Conservation (phyloP, 352 stramenopile species). For the Pythium grandisporangium region DNA sequence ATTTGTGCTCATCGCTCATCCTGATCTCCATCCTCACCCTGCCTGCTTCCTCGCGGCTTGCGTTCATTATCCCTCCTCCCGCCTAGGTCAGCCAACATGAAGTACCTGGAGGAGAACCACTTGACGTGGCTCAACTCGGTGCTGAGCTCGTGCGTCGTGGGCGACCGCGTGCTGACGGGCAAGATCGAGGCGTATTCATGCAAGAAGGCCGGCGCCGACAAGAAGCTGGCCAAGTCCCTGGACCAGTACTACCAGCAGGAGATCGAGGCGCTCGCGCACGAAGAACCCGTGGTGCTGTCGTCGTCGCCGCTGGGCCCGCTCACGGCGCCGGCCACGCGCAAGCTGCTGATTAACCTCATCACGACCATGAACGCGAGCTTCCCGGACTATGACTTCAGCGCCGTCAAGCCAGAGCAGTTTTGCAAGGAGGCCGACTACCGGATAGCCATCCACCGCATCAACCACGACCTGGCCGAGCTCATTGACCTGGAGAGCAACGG, state of each 20-base stretch:
- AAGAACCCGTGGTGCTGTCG: constrained; percentile 47
- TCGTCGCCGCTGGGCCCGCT: constrained; percentile 78
- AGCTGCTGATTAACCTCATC: constrained; percentile 91
- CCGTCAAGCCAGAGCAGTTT: constrained; percentile 86
- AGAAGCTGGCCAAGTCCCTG: constrained; percentile 85
- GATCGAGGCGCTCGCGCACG: constrained; percentile 39
- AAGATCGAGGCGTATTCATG: constrained; percentile 90
- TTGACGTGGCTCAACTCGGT: constrained; percentile 88
- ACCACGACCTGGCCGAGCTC: constrained; percentile 81
- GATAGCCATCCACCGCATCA: constrained; percentile 82
- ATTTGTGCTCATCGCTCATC: too few relatives aligned
- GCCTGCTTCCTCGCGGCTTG: too few relatives aligned
- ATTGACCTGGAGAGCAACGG: constrained; percentile 97
- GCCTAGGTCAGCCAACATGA: too few relatives aligned
- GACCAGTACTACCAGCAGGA: constrained; percentile 84
- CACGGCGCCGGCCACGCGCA: constrained; percentile 62
- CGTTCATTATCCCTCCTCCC: too few relatives aligned
- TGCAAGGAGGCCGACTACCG: constrained; percentile 79
- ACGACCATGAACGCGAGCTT: constrained; percentile 93
- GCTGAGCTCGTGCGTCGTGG: constrained; percentile 75
- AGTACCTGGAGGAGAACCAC: constrained; percentile 89
- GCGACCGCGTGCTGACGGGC: constrained; percentile 79
- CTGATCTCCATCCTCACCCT: too few relatives aligned
- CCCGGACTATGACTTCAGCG: constrained; percentile 90
- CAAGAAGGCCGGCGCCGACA: constrained; percentile 89